Conservation (phyloP, 2,329 filamentous ascomycete genomes). For the Cylindrodendrum hubeiense region DNA sequence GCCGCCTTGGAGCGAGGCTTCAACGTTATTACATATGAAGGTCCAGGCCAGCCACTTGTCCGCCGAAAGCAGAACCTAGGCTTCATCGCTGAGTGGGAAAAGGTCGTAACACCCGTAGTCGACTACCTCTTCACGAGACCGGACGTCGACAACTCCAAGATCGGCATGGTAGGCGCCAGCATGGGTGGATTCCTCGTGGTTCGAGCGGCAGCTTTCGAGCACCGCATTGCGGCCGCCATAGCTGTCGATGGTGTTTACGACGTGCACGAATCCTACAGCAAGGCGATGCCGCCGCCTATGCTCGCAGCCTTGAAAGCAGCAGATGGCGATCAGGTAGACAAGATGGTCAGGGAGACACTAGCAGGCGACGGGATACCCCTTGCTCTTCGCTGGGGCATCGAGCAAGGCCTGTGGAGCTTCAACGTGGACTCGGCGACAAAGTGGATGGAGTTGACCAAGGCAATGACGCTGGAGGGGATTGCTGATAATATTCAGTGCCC, state of each 20-base stretch:
- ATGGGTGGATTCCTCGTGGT: slow-evolving; percentile 56
- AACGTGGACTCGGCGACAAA: slow-evolving; percentile 40
- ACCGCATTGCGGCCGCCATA: slow-evolving; percentile 55
- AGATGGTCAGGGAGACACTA: neutral
- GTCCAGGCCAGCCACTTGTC: slow-evolving; percentile 58
- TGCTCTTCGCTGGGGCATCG: slow-evolving; percentile 37
- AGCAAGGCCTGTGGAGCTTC: slow-evolving; percentile 45
- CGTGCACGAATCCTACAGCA: slow-evolving; percentile 33
- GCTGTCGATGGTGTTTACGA: slow-evolving; percentile 55
- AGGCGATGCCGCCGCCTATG: neutral
- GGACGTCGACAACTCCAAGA: slow-evolving; percentile 46
- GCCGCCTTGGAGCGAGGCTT: slow-evolving; percentile 53
- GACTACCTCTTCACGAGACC: slow-evolving; percentile 49
- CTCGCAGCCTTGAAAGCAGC: slow-evolving; percentile 27
- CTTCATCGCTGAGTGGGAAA: slow-evolving; percentile 60
- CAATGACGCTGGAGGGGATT: slow-evolving; percentile 33
- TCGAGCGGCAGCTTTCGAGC: slow-evolving; percentile 59
- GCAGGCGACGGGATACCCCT: slow-evolving; percentile 22
- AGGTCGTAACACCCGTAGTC: slow-evolving; percentile 54
- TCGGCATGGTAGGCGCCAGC: slow-evolving; percentile 55
- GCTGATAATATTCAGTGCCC: slow-evolving; percentile 38
- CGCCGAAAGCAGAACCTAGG: slow-evolving; percentile 56
- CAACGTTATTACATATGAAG: slow-evolving; percentile 60
- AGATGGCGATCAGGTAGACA: slow-evolving; percentile 35
- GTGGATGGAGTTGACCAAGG: slow-evolving; percentile 27